Evolutionary conservation across 495 filamentous ascomycete genomes (phyloP), one percentile per base, ranked within the genome.

Genomic region (Hypoxylon intermedium): DNA sequence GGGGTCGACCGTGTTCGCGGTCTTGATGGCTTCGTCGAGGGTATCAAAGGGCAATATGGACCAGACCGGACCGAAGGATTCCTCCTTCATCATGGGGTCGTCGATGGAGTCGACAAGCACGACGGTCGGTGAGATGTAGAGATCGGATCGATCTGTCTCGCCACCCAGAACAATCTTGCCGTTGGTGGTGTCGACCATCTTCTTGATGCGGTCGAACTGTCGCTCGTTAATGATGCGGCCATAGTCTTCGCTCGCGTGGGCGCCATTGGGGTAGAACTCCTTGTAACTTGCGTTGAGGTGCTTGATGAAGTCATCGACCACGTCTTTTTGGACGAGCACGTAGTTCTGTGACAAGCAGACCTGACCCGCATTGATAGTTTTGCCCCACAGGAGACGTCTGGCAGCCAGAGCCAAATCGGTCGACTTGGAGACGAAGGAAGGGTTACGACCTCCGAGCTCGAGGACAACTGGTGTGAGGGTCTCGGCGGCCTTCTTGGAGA

Each of bases 321-420:
- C 76, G 4, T 85, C 82, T 60, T 83, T 85, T 65, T 97, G 91
- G 31, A 96, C 82, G 50, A 96, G 77, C 36, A 90, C 83, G 67
- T 97, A 96, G 75, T 97, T 96, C 63, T 96, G 91, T 5, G 83
- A 87, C 28, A 96, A 83, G 73, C 94, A 97, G 49, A 94, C 77
- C 72, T 98, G 94, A 13, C 94, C 94, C 9, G 89, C 85, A 72
- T 96, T 95, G 52, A 87, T 50, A 6, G 83, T 75, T 80, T 97
- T 98, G 43, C 86, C 89, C 93, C 93, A 98, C 3, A 94, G 75
- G 37, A 97, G 78, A 30, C 94, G 79, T 58, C 87, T 83, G 7
- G 93, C 93, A 6, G 95, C 91, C n/a, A 97, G 76, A 48, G 84
- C 74, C 16, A 91, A 79, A 73, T 98, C 82, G 21, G 91, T 87